Evolutionary conservation across 202 grass and related monocot genomes (phyloP), one percentile per base, ranked within the genome.

Genomic region (Zoysia matrella): DNA sequence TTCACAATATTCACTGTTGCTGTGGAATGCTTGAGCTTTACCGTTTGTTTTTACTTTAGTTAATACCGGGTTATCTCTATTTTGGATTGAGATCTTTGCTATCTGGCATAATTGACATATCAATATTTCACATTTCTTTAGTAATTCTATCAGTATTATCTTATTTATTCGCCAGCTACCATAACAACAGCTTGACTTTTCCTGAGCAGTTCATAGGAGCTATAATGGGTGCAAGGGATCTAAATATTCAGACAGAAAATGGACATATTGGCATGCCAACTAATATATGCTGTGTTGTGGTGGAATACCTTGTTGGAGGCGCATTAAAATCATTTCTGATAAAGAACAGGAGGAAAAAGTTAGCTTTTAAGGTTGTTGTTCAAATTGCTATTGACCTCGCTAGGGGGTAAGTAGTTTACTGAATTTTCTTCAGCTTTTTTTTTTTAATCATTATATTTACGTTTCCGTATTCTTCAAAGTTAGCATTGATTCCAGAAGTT

Each of bases 331-430:
- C 80, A 70, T 99, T 94, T 82, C 90, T 99, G 74, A 99, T 99
- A 67, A 99, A 99, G 89, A 93, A 90, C 50, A 84, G 93, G 68
- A 91, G 90, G 85, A 94, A 73, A 80, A 99, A 99, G 71, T 54
- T 99, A 62, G 80, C 96, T 83, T 99, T 95, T 75, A 99, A 99
- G 86, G 90, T 90, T 15, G 96, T 99, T 30, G 80, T 93, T 45
- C 96, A 95, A 84, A 83, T 95, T 39, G 73, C 89, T 78, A 87
- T 99, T 64, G 96, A 99, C 80, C 85, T 99, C 66, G 92, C 96
- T 7, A 90, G 93, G 44, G 93, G 96, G 96, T 99, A 86, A 71
- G 89, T 77, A 64, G 15, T 75, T 58, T 51, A 60, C 18, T 60
- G 30, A 36, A 36, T 50, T 58, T 0, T 91, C 8, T 3, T 11